Percentiles rank a stretch among this genome's conserved stretches.
Conservation (phyloP, 176 grass and related monocot species). For the Puccinellia tenuiflora region DNA sequence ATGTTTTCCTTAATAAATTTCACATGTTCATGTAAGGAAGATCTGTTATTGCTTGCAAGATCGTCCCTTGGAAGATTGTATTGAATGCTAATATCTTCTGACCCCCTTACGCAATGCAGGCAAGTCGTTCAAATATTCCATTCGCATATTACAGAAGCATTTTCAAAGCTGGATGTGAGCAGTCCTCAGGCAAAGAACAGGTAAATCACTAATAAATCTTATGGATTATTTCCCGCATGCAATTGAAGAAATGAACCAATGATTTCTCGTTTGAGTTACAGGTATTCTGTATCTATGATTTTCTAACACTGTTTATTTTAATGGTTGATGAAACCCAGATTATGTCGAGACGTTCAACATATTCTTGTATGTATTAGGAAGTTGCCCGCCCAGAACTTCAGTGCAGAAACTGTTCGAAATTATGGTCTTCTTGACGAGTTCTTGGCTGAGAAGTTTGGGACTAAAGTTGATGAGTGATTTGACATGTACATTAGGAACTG, state of each 20-base stretch:
- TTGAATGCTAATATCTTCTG: not conserved
- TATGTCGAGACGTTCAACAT: conserved; percentile 90
- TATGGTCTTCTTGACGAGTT: conserved; percentile 94
- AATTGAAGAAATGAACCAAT: not conserved
- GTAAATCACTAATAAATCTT: conserved; percentile 21
- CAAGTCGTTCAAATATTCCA: conserved; percentile 99
- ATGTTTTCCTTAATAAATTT: not conserved
- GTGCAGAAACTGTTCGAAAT: conserved; percentile 62
- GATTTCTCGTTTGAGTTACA: conserved; percentile 6
- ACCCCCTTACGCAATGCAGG: conserved; percentile 40
- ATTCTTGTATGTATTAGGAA: conserved; percentile 93
- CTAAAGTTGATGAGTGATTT: conserved; percentile 73
- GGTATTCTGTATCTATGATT: conserved; percentile 4
- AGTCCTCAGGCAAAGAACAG: conserved; percentile 90
- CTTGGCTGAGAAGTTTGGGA: conserved; percentile 77
- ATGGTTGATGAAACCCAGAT: conserved; percentile 41
- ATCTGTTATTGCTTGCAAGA: not conserved
- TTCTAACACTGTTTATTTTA: conserved; percentile 25
- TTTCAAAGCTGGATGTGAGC: conserved; percentile 76
- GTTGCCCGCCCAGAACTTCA: conserved; percentile 76
- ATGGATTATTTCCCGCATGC: not conserved
- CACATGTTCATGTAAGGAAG: not conserved
- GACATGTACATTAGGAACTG: conserved; percentile 47
- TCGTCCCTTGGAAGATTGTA: not conserved
- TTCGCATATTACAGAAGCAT: conserved; percentile 91